Evolutionary conservation across 1,284 basidiomycete genomes (phyloP).

Genomic region (Ceratobasidium sp.): DNA sequence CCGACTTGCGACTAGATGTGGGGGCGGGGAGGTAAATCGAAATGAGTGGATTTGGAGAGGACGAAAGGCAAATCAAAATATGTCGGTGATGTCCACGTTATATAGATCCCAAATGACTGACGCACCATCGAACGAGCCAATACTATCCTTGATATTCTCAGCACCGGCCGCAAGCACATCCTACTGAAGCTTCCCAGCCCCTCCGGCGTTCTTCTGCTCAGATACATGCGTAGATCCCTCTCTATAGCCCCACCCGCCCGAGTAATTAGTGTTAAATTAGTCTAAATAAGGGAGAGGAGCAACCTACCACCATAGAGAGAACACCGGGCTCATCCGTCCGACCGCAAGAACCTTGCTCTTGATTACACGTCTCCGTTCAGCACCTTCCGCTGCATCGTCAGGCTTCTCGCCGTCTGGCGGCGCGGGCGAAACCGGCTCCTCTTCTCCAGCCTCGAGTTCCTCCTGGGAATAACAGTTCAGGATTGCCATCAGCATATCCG

Average conservation of each 20-base stretch:
- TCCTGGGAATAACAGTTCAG: constrained; percentile 95
- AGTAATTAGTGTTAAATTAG: constrained; percentile 15
- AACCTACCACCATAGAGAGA: constrained; percentile 92
- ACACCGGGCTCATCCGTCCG: constrained; percentile 95
- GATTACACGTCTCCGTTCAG: constrained; percentile 85
- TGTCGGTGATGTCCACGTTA: background rate
- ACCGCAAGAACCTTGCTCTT: constrained; percentile 99
- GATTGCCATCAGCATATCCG: constrained; percentile 96
- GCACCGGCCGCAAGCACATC: constrained; percentile 90
- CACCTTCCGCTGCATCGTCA: constrained; percentile 65
- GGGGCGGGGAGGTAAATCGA: too few relatives aligned
- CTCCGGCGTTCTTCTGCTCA: constrained; percentile 93
- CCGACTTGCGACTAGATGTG: constrained; percentile 93
- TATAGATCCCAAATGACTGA: constrained; percentile 62
- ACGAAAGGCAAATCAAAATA: too few relatives aligned
- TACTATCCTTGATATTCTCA: constrained; percentile 96
- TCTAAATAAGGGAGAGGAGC: constrained; percentile 41
- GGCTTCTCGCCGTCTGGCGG: constrained; percentile 55
- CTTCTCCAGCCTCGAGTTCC: constrained; percentile 86
- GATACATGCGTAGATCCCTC: constrained; percentile 99
- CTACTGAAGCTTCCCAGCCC: constrained; percentile 84
- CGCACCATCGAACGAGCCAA: constrained; percentile 96
- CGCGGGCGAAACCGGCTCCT: constrained; percentile 52
- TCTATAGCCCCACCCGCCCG: constrained; percentile 59
- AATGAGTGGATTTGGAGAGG: too few relatives aligned